Conservation (phyloP, 306 rosid species). For the Clitoria ternatea region DNA sequence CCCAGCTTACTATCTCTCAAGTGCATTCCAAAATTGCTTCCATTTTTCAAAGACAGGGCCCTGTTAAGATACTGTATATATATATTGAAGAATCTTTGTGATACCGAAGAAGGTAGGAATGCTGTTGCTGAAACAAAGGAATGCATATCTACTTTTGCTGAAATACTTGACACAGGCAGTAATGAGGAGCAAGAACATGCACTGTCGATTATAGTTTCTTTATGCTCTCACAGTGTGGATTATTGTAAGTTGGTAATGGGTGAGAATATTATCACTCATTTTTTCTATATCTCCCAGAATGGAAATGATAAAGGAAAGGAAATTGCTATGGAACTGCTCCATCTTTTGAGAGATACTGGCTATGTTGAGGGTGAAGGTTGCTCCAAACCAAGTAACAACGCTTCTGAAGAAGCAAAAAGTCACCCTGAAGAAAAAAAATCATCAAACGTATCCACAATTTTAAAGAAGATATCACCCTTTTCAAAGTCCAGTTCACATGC, state of each 20-base stretch:
- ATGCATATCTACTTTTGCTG: constrained; percentile 59
- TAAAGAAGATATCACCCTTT: constrained; percentile 43
- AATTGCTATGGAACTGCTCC: constrained; percentile 56
- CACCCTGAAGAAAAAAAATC: constrained; percentile 39
- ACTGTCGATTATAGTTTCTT: constrained; percentile 53
- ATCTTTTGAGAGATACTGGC: constrained; percentile 45
- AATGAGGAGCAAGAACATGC: constrained; percentile 77
- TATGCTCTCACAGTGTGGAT: constrained; percentile 62
- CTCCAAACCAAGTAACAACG: constrained; percentile 26
- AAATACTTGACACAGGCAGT: constrained; percentile 51
- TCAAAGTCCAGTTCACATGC: constrained; percentile 31
- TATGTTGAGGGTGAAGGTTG: constrained; percentile 29
- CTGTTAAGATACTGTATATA: constrained; percentile 46
- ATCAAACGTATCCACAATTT: constrained; percentile 34
- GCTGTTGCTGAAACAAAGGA: constrained; percentile 68
- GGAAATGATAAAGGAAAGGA: constrained; percentile 64
- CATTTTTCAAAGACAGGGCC: constrained; percentile 39
- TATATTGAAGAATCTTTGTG: constrained; percentile 61
- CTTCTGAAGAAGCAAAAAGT: constrained; percentile 15
- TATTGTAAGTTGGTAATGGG: constrained; percentile 59
- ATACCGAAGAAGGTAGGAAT: constrained; percentile 46
- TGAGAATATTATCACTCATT: constrained; percentile 46
- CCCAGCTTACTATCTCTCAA: constrained; percentile 40
- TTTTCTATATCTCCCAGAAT: constrained; percentile 50
- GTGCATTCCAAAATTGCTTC: constrained; percentile 63